Percentiles rank a stretch among this genome's conserved stretches.
These are phyloP conservation scores for Petunia secreta DNA, from an alignment of 257 asterid species.

Conservation along the genomic window DNA sequence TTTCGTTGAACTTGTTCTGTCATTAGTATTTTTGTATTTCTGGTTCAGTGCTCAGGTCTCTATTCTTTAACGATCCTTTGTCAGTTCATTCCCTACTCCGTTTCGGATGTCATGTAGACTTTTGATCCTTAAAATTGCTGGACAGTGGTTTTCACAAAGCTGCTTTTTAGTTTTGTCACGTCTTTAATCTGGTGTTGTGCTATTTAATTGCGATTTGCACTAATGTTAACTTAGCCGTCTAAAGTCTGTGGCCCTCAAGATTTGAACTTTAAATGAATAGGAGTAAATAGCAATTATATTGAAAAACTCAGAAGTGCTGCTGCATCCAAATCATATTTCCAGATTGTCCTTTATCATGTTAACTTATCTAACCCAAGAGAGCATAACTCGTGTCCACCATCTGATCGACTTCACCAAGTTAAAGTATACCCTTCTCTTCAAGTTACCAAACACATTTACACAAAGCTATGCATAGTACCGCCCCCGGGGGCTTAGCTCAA, in stretches of 20 bases:
- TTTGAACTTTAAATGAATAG: too few species aligned
- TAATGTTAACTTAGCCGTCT: not conserved
- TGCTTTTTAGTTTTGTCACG: not conserved
- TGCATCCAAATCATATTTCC: too few species aligned
- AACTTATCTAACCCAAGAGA: too few species aligned
- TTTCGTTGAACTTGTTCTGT: not conserved
- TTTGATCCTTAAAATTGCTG: not conserved
- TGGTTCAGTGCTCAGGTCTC: not conserved
- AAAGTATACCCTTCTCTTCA: not conserved
- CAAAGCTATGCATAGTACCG: too few species aligned
- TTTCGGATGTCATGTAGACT: not conserved
- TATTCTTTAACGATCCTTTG: not conserved
- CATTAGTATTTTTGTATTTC: not conserved
- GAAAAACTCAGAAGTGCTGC: too few species aligned
- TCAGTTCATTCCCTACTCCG: not conserved
- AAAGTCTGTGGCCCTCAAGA: not conserved
- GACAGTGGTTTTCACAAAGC: not conserved
- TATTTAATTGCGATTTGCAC: not conserved
- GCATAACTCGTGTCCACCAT: too few species aligned
- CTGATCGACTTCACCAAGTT: too few species aligned
- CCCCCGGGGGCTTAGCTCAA: too few species aligned
- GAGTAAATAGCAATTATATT: too few species aligned
- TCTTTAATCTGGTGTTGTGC: not conserved
- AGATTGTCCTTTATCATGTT: too few species aligned
- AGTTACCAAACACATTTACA: not conserved